phyloP scores from a whole-genome alignment of 306 rosid species.

The Styphnolobium japonicum region DNA sequence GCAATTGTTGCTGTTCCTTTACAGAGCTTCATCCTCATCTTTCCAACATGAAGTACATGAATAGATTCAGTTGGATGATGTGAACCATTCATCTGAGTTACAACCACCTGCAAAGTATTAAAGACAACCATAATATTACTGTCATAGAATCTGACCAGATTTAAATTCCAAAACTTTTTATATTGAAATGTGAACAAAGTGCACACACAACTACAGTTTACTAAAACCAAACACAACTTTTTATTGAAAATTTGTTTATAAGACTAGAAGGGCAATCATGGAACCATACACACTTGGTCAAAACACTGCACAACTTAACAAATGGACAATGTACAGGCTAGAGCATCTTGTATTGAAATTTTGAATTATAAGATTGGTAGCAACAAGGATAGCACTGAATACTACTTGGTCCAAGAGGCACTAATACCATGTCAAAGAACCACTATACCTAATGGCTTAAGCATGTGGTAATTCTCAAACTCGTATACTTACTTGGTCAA shows the following conservation, averaged over 20 bases:
- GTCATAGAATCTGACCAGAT: neutral
- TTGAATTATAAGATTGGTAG: neutral
- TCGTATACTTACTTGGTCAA: neutral
- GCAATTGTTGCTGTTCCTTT: constrained; percentile 66
- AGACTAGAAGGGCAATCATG: neutral
- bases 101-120: constrained; percentile 62
- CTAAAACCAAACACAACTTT: neutral
- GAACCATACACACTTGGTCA: neutral
- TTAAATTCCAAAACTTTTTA: neutral
- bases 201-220: neutral
- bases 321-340: neutral
- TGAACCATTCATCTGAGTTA: constrained; percentile 74
- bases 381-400: neutral
- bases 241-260: neutral
- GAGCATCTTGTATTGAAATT: neutral
- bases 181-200: neutral
- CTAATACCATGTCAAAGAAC: neutral
- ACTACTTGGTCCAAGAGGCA: neutral
- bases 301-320: neutral
- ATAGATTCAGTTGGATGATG: constrained; percentile 66
- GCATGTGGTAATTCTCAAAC: neutral
- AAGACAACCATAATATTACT: neutral
- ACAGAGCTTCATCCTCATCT: constrained; percentile 86
- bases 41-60: constrained; percentile 78
- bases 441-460: neutral